Evolutionary conservation across 371 early-diverging fungal genomes (phyloP).

Genomic region (Apophysomyces ossiformis): DNA sequence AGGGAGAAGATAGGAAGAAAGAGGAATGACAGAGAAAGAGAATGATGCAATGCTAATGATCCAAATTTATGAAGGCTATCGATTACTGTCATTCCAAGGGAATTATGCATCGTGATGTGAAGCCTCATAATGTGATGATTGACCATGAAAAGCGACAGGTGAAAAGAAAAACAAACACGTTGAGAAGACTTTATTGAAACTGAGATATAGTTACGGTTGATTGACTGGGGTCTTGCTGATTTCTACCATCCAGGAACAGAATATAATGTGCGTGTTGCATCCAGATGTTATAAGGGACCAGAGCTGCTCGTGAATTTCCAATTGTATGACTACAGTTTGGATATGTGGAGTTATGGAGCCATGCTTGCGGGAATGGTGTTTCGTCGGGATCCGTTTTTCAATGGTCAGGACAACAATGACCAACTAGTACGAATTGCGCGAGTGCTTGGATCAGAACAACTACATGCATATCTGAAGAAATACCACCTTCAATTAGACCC

Average conservation of each 20-base stretch:
- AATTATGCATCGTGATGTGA: conserved; percentile 99
- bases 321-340: conserved; percentile 98
- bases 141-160: conserved; percentile 93
- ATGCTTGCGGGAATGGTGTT: conserved; percentile 99
- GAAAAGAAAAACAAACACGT: conserved; percentile 30
- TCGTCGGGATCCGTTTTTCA: conserved; percentile 99
- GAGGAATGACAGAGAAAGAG: neutral
- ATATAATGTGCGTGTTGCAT: conserved; percentile 99
- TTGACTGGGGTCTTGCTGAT: conserved; percentile 99
- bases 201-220: conserved; percentile 80
- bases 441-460: conserved; percentile 93
- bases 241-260: conserved; percentile 98
- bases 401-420: conserved; percentile 98
- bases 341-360: conserved; percentile 99
- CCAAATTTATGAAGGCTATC: conserved; percentile 69
- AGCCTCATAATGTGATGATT: conserved; percentile 99
- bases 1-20: neutral
- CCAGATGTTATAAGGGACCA: conserved; percentile 99
- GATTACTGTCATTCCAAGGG: conserved; percentile 98
- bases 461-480: conserved; percentile 91
- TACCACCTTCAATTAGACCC: conserved; percentile 92
- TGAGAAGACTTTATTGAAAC: conserved; percentile 1
- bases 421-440: conserved; percentile 98
- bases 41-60: neutral
- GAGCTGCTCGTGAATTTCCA: conserved; percentile 98